phyloP scores from a whole-genome alignment of 2,329 filamentous ascomycete genomes.

The Huntiella abstrusa region DNA sequence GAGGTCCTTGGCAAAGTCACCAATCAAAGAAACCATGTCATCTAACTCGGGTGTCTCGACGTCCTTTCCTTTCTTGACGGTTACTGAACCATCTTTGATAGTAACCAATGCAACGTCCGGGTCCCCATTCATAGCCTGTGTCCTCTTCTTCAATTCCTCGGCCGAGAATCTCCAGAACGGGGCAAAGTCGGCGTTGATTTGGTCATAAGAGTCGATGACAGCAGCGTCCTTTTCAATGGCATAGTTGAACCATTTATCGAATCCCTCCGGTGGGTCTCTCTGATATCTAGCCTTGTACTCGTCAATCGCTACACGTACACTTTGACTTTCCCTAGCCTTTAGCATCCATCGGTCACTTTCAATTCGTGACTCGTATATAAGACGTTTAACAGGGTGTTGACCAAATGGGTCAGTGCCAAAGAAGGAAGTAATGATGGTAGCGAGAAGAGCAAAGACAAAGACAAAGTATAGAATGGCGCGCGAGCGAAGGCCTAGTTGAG shows the following conservation, averaged over 20 bases:
- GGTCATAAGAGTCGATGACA: conserved; percentile 65
- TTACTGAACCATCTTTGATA: conserved; percentile 45
- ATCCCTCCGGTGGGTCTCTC: conserved; percentile 58
- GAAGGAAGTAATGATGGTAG: conserved; percentile 15
- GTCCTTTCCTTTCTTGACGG: conserved; percentile 13
- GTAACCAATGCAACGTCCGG: conserved; percentile 30
- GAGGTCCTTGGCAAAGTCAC: conserved; percentile 50
- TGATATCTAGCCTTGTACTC: conserved; percentile 36
- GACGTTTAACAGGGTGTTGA: conserved; percentile 28
- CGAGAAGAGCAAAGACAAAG: conserved; percentile 21
- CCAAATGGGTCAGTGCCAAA: conserved; percentile 6
- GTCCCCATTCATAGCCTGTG: conserved; percentile 21
- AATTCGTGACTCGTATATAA: conserved; percentile 30
- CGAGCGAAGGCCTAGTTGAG: conserved; percentile 2
- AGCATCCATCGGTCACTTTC: conserved; percentile 30
- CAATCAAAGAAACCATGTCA: conserved; percentile 45
- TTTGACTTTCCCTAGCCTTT: conserved; percentile 27
- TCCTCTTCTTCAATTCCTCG: conserved; percentile 43
- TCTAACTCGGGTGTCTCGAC: conserved; percentile 21
- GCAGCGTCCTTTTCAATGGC: conserved; percentile 48
- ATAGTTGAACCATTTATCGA: conserved; percentile 70
- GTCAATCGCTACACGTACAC: conserved; percentile 25
- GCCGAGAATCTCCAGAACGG: conserved; percentile 65
- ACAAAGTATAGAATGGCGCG: conserved; percentile 16
- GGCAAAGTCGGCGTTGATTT: conserved; percentile 53